Evolutionary conservation across 2,329 filamentous ascomycete species (phyloP), one percentile per base, ranked within the genome.

Genomic region (Orbilia javanica): DNA sequence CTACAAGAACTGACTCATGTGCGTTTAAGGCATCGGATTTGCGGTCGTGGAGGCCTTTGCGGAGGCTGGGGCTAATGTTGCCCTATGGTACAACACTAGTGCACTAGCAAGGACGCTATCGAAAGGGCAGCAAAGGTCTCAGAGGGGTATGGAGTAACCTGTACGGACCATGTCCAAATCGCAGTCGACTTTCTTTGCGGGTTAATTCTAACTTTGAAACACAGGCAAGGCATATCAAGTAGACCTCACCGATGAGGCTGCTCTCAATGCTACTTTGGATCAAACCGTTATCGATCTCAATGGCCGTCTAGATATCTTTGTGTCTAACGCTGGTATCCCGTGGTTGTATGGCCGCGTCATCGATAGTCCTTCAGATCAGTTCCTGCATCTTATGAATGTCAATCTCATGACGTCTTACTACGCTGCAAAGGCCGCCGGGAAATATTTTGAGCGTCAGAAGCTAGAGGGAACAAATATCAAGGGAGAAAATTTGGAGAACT

Each of bases 381-480:
- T 73, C 18, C 31, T 34, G 60, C 88, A 90, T 79, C 90, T 95
- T 48, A 86, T 94, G 80, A 85, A 86, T 60, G 90, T 91, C 65
- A 92, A 96, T 83, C 84, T 94, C 11, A 91, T 93, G 83, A 91
- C 91, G 66, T 91, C 91, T 39, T 93, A 92, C 85, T 96, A 92
- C 87, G 93, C 90, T 82, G 92, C 92, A 39, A 88, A 88, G 82
- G 89, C 89, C 0, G 92, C 91, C 0, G 92, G 90, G 6, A 85
- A 87, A 63, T 89, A 93, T 83, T 95, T 91, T 86, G 91, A 91
- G 85, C 85, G 88, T 73, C 89, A 93, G 82, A 71, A 71, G 20
- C 25, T 18, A 2, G 44, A 63, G 25, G 67, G 67, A 5, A 63
- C 55, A 8, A 27, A 63, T 22, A 18, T 71, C 18, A 63, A 52